Conservation (phyloP, 140 eudicot genomes). For the Bidens hawaiensis region DNA sequence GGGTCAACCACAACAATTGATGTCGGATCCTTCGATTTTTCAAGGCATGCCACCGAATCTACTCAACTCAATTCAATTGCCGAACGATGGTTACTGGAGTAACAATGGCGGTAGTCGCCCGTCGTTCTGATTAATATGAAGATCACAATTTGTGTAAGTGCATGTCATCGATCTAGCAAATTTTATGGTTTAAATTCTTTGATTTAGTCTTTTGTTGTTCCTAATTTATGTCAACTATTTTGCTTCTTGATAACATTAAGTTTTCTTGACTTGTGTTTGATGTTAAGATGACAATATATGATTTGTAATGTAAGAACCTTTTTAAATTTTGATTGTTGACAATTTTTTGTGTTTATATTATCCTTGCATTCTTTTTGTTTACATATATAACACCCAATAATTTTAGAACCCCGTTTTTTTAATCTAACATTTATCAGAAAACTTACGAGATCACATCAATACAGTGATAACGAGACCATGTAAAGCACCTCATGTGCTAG, state of each 20-base stretch:
- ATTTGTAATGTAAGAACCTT: constrained; percentile 24
- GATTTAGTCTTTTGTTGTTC: background rate
- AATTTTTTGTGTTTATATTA: background rate
- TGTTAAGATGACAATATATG: constrained; percentile 19
- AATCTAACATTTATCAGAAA: too few species aligned
- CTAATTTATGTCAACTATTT: constrained; percentile 12
- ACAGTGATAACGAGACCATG: too few species aligned
- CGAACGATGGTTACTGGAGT: constrained; percentile 64
- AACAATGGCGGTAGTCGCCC: constrained; percentile 43
- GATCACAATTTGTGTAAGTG: constrained; percentile 13
- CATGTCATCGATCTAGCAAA: constrained; percentile 11
- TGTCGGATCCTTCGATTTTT: constrained; percentile 46
- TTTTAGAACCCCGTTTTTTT: too few species aligned
- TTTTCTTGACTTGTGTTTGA: constrained; percentile 27
- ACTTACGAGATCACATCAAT: too few species aligned
- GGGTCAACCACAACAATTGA: constrained; percentile 25
- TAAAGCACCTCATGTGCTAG: too few species aligned
- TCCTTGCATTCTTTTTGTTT: background rate
- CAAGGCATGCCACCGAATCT: constrained; percentile 61
- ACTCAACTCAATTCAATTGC: constrained; percentile 53
- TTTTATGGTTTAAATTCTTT: constrained; percentile 28
- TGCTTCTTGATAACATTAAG: constrained; percentile 9
- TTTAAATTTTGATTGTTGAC: constrained; percentile 1
- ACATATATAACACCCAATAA: too few species aligned
- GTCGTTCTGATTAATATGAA: constrained; percentile 26